Evolutionary conservation across 1,139 yeast genomes (phyloP), one percentile per base, ranked within the genome.

Genomic region (Meyerozyma sp.): DNA sequence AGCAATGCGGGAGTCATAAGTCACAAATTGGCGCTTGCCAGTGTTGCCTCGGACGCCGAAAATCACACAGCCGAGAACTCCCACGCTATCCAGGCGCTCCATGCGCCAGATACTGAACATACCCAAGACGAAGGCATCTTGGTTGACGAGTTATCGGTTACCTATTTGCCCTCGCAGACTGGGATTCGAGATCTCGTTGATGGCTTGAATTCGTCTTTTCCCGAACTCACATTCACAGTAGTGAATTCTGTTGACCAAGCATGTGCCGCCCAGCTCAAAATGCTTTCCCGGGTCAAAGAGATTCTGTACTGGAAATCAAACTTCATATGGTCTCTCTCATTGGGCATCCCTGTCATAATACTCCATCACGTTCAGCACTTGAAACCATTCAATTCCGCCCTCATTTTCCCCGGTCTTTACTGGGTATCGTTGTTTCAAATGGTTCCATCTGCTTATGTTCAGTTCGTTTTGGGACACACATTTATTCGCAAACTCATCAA

Each of bases 271-370:
- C 98, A 93, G 61, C 63, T 91, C 35, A 80, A 79, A 39, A 63
- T 86, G 3, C 69, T 93, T 32, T 73, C 89, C 1, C 80, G 87
- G 52, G 73, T 77, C 9, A 80, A 82, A 53, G 97, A 91, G 51
- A 83, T 88, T 36, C 66, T 70, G 41, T 79, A 75, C 53, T 93
- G 96, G 94, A 75, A 70, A 47, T 50, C 59, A 4, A 81, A 75
- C 46, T 77, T 86, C 47, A 48, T 79, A 42, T 72, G 66, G 46
- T 63, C 90, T 28, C 51, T 80, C 2, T 26, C 69, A 0, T 65
- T 82, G 42, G 89, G 93, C 0, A 23, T 79, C 0, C 96, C 96
- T 0, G 77, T 86, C 3, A 62, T 87, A 21, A 43, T 82, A 1
- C 51, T 84, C 23, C 69, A 77, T n/a, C 80, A 82, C 55, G 59